Conservation (phyloP, 2,329 filamentous ascomycete species). For the Microcyclosporella mali region DNA sequence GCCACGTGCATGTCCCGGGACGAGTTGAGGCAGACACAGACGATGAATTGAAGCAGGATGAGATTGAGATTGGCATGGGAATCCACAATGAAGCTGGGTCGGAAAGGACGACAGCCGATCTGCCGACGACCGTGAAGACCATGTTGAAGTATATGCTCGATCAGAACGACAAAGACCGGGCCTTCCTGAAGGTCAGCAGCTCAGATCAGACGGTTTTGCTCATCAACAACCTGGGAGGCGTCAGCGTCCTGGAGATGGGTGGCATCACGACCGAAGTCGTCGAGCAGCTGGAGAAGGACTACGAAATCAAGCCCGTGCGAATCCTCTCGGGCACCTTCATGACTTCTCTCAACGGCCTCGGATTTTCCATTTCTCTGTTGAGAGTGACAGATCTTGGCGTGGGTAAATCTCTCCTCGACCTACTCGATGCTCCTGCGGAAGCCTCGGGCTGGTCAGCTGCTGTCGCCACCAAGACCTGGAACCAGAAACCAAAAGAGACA, state of each 20-base stretch:
- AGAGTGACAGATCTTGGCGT: slow-evolving; percentile 57
- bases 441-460: slow-evolving; percentile 61
- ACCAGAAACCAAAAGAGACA: slow-evolving; percentile 36
- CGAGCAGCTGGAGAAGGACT: slow-evolving; percentile 52
- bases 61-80: slow-evolving; percentile 66
- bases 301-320: slow-evolving; percentile 55
- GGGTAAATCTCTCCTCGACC: slow-evolving; percentile 57
- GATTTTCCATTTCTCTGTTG: slow-evolving; percentile 63
- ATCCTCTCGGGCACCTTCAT: slow-evolving; percentile 63
- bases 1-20: slow-evolving; percentile 90
- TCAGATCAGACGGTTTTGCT: slow-evolving; percentile 60
- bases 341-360: slow-evolving; percentile 65
- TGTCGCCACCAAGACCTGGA: slow-evolving; percentile 54
- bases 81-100: slow-evolving; percentile 57
- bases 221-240: slow-evolving; percentile 69
- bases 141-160: slow-evolving; percentile 63
- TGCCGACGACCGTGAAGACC: slow-evolving; percentile 44
- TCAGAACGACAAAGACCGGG: slow-evolving; percentile 60
- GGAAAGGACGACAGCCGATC: slow-evolving; percentile 38
- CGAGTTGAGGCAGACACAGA: slow-evolving; percentile 51
- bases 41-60: slow-evolving; percentile 51
- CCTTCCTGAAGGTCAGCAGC: slow-evolving; percentile 58
- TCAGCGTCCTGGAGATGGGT: slow-evolving; percentile 65
- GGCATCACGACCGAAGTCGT: slow-evolving; percentile 65
- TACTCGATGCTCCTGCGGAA: slow-evolving; percentile 62